Conservation (phyloP, 768 basidiomycete species). For the Suillus clintonianus region DNA sequence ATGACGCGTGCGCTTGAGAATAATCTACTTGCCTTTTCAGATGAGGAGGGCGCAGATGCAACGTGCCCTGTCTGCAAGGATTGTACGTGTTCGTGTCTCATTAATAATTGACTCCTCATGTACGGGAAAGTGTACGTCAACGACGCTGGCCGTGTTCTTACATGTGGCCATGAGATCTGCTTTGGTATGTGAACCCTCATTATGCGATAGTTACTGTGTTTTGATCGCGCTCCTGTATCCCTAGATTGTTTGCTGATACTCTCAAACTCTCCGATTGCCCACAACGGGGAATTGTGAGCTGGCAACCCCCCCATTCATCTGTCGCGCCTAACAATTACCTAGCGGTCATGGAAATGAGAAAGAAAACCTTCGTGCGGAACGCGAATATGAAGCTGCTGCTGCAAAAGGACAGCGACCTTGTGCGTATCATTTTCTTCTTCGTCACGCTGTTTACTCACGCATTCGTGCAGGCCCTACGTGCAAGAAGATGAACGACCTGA, state of each 20-base stretch:
- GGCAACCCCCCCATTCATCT: neutral
- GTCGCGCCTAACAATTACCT: conserved; percentile 3
- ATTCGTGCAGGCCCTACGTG: conserved; percentile 59
- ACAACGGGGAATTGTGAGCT: conserved; percentile 62
- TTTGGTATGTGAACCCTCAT: conserved; percentile 39
- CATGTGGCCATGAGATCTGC: conserved; percentile 71
- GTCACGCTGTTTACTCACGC: neutral
- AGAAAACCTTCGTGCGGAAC: conserved; percentile 56
- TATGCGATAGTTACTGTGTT: neutral
- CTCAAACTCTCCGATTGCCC: conserved; percentile 50
- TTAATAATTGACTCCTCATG: neutral
- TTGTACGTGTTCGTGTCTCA: conserved; percentile 35
- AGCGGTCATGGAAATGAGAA: conserved; percentile 59
- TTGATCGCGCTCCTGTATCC: neutral
- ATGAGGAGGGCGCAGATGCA: conserved; percentile 46
- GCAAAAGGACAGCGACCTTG: conserved; percentile 63
- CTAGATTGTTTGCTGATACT: conserved; percentile 60
- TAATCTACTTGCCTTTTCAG: conserved; percentile 46
- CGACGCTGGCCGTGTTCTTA: conserved; percentile 58
- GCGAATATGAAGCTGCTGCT: conserved; percentile 54
- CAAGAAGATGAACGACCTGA: conserved; percentile 61
- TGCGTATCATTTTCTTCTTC: conserved; percentile 27
- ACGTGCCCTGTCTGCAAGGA: conserved; percentile 72
- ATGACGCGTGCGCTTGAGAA: conserved; percentile 47
- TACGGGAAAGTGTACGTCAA: conserved; percentile 43